These are phyloP conservation scores for Cercospora sp. DNA, from an alignment of 2,329 filamentous ascomycete genomes.

Conservation along the genomic window DNA sequence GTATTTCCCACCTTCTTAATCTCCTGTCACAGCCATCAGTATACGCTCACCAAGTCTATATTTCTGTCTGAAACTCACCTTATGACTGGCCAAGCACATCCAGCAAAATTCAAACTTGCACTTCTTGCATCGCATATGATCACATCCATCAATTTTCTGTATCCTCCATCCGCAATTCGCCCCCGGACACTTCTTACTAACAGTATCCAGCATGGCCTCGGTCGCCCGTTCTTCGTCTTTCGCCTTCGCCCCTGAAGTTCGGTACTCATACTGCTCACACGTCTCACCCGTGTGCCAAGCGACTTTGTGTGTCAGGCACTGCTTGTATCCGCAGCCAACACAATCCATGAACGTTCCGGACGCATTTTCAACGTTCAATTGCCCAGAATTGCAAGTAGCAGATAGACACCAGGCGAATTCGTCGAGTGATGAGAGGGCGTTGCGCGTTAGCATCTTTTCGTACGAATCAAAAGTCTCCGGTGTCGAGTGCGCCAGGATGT, in stretches of 20 bases:
- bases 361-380: slow-evolving; percentile 47
- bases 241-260: slow-evolving; percentile 30
- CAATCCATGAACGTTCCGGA: slow-evolving; percentile 46
- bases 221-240: slow-evolving; percentile 31
- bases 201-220: slow-evolving; percentile 34
- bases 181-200: slow-evolving; percentile 43
- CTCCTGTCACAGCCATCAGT: slow-evolving; percentile 12
- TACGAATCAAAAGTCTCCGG: slow-evolving; percentile 50
- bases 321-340: slow-evolving; percentile 37
- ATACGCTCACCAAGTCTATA: too few relatives aligned
- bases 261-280: slow-evolving; percentile 43
- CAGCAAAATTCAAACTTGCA: slow-evolving; percentile 46
- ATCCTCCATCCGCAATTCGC: slow-evolving; percentile 41
- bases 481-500: slow-evolving; percentile 51
- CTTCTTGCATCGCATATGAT: slow-evolving; percentile 43
- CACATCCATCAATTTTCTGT: slow-evolving; percentile 45
- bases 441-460: slow-evolving; percentile 47
- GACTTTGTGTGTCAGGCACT: slow-evolving; percentile 41
- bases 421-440: slow-evolving; percentile 46
- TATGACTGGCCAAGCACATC: slow-evolving; percentile 36
- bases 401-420: slow-evolving; percentile 57
- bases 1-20: slow-evolving; percentile 34
- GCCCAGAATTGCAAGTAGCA: slow-evolving; percentile 53
- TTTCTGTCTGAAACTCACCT: not conserved
- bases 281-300: slow-evolving; percentile 45